Conservation (phyloP, 2,329 filamentous ascomycete species). For the Cercospora nicotianae region DNA sequence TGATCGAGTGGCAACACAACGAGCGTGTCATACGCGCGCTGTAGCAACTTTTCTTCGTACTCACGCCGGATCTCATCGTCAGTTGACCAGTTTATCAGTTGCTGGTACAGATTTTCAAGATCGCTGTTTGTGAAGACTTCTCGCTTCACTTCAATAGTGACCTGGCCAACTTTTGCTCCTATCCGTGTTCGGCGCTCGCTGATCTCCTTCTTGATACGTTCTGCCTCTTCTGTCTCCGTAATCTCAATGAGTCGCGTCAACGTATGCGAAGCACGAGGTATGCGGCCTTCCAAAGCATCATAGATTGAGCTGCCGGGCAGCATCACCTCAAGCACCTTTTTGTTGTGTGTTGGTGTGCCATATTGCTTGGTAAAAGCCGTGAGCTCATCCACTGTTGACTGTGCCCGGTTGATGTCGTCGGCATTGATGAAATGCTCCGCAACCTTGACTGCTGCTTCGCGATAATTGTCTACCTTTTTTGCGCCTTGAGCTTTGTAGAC, state of each 20-base stretch:
- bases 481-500: constrained; percentile 75
- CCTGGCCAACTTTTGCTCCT: constrained; percentile 78
- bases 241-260: constrained; percentile 82
- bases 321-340: constrained; percentile 70
- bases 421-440: constrained; percentile 71
- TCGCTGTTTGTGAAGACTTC: constrained; percentile 76
- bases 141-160: constrained; percentile 81
- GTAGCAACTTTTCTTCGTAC: constrained; percentile 87
- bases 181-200: constrained; percentile 84
- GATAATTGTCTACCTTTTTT: constrained; percentile 70
- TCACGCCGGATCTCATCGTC: constrained; percentile 81
- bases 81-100: constrained; percentile 84
- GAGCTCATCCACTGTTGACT: constrained; percentile 74
- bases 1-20: constrained; percentile 64
- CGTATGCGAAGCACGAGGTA: constrained; percentile 75
- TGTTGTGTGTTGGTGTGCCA: constrained; percentile 72
- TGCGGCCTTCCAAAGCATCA: constrained; percentile 74
- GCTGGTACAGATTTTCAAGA: constrained; percentile 76
- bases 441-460: constrained; percentile 68
- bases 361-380: constrained; percentile 70
- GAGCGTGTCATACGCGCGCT: constrained; percentile 76
- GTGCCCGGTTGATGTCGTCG: constrained; percentile 60
- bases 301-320: constrained; percentile 82
- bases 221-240: constrained; percentile 80
- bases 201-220: constrained; percentile 85